Conservation (phyloP, 306 rosid genomes). For the Urtica urens region DNA sequence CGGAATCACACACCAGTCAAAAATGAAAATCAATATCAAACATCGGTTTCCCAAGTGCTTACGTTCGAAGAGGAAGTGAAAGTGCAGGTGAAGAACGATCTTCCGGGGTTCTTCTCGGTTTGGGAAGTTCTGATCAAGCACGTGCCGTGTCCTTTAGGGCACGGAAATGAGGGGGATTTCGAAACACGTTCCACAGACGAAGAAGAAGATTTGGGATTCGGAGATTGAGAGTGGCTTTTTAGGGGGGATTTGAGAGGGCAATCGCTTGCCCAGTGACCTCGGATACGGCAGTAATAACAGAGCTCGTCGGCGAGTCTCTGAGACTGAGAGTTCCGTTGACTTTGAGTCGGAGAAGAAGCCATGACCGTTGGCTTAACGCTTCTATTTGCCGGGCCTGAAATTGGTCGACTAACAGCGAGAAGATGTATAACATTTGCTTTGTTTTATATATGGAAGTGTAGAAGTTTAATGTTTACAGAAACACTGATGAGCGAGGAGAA, state of each 20-base stretch:
- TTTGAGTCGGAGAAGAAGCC: neutral
- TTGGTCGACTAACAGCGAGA: no score
- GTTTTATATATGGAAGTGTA: no score
- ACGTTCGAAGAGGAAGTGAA: neutral
- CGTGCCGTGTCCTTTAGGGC: conserved; percentile 26
- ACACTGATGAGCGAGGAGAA: no score
- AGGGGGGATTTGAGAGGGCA: conserved; percentile 13
- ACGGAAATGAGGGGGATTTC: conserved; percentile 8
- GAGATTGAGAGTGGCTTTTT: neutral
- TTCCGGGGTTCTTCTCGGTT: neutral
- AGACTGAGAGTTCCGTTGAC: neutral
- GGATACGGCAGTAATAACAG: conserved; percentile 18
- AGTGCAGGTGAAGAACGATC: conserved; percentile 10
- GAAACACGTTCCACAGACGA: neutral
- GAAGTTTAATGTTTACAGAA: no score
- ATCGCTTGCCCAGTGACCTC: conserved; percentile 18
- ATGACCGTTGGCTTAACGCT: no score
- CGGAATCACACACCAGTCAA: neutral
- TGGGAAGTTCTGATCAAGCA: conserved; percentile 9
- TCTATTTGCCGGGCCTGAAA: no score
- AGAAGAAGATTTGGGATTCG: neutral
- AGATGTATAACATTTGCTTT: no score
- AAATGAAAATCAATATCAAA: no score
- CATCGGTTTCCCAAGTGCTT: no score
- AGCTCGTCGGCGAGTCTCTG: neutral